Evolutionary conservation across 140 eudicot species (phyloP).

Genomic region (Senecio squalidus): DNA sequence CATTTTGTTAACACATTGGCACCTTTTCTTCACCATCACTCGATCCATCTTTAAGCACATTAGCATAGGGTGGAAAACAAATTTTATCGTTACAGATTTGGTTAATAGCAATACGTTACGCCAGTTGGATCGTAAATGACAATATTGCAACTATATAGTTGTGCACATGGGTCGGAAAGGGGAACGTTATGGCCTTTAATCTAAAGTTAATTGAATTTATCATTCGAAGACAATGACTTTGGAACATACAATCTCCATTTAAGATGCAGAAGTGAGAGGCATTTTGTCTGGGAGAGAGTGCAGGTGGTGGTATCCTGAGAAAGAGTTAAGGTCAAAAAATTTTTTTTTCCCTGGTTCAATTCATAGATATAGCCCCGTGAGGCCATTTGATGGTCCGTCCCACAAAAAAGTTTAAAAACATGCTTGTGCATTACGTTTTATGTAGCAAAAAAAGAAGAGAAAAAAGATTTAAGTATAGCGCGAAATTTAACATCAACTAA

Average conservation of each 20-base stretch:
- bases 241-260: not conserved
- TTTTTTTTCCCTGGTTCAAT: not conserved
- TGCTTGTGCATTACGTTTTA: not conserved
- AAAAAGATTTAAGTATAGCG: no score
- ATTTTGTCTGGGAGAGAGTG: conserved; percentile 13
- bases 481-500: no score
- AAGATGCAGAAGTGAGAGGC: conserved; percentile 4
- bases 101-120: not conserved
- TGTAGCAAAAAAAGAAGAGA: no score
- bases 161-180: conserved; percentile 2
- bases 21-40: conserved; percentile 16
- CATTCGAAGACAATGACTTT: not conserved
- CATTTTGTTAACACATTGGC: conserved; percentile 1
- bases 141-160: no score
- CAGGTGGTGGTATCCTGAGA: no score
- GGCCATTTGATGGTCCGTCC: conserved; percentile 17
- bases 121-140: not conserved
- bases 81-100: not conserved
- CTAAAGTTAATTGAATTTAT: not conserved
- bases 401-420: not conserved
- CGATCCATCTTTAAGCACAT: conserved; percentile 17
- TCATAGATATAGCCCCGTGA: conserved; percentile 6
- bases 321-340: no score
- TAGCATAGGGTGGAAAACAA: not conserved
- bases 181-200: not conserved